Percentiles rank a stretch among this genome's conserved stretches.
These are phyloP conservation scores for Emericellopsis atlantica DNA, from an alignment of 2,329 filamentous ascomycete species.

Conservation along the genomic window DNA sequence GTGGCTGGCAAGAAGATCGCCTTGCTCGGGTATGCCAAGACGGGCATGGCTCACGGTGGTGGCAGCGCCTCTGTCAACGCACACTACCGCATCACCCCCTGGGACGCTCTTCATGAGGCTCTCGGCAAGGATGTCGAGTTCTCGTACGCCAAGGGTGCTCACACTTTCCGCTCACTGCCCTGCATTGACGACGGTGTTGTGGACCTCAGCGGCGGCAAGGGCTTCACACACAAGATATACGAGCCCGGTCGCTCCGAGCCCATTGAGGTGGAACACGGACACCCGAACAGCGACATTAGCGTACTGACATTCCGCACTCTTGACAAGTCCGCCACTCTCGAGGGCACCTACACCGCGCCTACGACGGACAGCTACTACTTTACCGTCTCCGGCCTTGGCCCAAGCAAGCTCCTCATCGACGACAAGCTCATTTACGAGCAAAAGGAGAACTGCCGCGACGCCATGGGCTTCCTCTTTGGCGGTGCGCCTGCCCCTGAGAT, in stretches of 20 bases:
- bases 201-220: conserved; percentile 13
- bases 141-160: conserved; percentile 10
- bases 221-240: conserved; percentile 13
- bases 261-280: conserved; percentile 6
- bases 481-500: conserved; percentile 15
- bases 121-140: conserved; percentile 9
- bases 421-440: conserved; percentile 15
- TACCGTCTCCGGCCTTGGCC: conserved; percentile 14
- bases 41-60: conserved; percentile 20
- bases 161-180: conserved; percentile 3
- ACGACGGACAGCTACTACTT: conserved; percentile 15
- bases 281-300: conserved; percentile 3
- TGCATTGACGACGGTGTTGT: conserved; percentile 5
- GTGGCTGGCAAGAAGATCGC: conserved; percentile 14
- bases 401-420: conserved; percentile 11
- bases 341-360: conserved; percentile 12
- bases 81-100: conserved; percentile 17
- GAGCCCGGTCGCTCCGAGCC: conserved; percentile 8
- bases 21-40: conserved; percentile 19
- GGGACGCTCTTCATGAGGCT: conserved; percentile 13
- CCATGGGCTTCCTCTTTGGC: conserved; percentile 4
- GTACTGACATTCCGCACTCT: not conserved
- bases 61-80: conserved; percentile 21
- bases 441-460: conserved; percentile 2
- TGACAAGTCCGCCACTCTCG: conserved; percentile 1